Conservation (phyloP, 257 asterid genomes). For the Solanum chmielewskii region DNA sequence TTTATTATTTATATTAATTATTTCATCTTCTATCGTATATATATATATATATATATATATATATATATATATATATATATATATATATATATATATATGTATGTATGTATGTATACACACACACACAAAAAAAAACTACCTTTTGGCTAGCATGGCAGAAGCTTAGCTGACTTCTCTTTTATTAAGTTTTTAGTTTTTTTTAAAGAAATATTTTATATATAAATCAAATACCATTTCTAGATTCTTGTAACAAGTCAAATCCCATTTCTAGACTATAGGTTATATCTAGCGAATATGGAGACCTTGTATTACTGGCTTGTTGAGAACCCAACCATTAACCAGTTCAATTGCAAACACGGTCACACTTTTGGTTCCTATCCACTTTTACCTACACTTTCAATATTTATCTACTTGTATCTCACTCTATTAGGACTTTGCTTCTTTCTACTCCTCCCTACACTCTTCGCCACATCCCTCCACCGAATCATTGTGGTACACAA, state of each 20-base stretch:
- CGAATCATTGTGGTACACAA: constrained; percentile 55
- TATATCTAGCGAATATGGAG: constrained; percentile 12
- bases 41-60: no score
- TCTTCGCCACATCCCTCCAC: constrained; percentile 44
- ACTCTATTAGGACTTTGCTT: constrained; percentile 32
- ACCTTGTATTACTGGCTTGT: constrained; percentile 51
- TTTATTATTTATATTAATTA: no score
- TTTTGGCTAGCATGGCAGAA: no score
- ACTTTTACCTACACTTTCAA: constrained; percentile 34
- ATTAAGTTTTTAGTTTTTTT: no score
- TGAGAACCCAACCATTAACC: constrained; percentile 45
- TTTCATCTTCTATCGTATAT: no score
- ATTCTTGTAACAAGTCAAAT: background rate
- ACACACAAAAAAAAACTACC: no score
- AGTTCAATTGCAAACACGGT: constrained; percentile 53
- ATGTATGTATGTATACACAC: rapidly evolving
- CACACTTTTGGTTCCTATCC: constrained; percentile 48
- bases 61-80: no score
- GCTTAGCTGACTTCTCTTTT: no score
- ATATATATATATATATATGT: no score
- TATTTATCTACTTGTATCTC: constrained; percentile 45
- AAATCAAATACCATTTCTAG: no score
- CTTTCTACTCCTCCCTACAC: constrained; percentile 13
- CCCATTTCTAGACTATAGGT: constrained; percentile 1
- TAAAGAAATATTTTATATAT: no score